These are phyloP conservation scores for Aspergillus baeticus DNA, from an alignment of 495 filamentous ascomycete genomes.

Conservation along the genomic window DNA sequence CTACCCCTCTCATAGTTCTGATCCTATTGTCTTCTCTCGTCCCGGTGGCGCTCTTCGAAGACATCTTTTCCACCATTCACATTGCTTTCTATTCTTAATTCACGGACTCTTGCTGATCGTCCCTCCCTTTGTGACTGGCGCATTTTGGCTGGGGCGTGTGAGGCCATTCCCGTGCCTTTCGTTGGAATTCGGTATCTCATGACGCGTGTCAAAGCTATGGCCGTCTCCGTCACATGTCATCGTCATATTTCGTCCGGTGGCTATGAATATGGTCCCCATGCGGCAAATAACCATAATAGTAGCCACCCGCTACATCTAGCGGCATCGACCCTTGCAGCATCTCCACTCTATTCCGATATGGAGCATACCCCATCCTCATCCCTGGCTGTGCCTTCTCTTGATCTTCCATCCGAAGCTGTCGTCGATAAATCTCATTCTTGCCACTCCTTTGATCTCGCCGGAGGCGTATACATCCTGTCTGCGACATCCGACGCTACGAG, in stretches of 20 bases:
- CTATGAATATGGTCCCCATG: conserved; percentile 7
- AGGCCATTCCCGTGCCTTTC: conserved; percentile 9
- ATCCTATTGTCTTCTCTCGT: conserved; percentile 1
- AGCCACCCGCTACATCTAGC: conserved; percentile 12
- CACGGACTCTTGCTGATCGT: conserved; percentile 15
- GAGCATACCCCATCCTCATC: conserved; percentile 8
- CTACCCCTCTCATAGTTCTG: conserved; percentile 4
- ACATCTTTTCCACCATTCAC: not conserved
- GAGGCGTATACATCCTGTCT: conserved; percentile 10
- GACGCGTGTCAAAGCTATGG: conserved; percentile 13
- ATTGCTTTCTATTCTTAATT: not conserved
- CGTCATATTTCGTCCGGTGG: conserved; percentile 17
- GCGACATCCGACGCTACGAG: not conserved
- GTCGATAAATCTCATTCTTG: not conserved
- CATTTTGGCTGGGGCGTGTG: conserved; percentile 19
- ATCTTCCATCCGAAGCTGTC: conserved; percentile 5
- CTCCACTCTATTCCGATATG: conserved; percentile 13
- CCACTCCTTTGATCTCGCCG: conserved; percentile 11
- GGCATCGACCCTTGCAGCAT: conserved; percentile 12
- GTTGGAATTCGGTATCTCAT: conserved; percentile 7
- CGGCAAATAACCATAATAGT: conserved; percentile 13
- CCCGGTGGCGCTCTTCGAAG: conserved; percentile 4
- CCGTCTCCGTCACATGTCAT: conserved; percentile 32
- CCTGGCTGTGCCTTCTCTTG: conserved; percentile 7
- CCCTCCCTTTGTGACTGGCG: conserved; percentile 15